Conservation (phyloP, 345 rosid genomes). For the Rhodamnia argentea region DNA sequence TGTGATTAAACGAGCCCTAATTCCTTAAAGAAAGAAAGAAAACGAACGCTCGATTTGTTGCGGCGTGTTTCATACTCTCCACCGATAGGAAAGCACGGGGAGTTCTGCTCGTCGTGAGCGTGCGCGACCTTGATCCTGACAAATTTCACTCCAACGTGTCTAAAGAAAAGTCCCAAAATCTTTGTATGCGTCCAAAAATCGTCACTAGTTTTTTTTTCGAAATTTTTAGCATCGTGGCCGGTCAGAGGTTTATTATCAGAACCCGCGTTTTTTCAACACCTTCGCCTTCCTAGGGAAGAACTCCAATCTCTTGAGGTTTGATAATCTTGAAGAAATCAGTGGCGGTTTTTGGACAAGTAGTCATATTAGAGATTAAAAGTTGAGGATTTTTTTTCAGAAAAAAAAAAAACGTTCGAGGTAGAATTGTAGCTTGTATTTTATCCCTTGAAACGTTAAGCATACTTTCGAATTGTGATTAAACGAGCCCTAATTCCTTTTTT, state of each 20-base stretch:
- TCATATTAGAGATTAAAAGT: background rate
- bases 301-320: background rate
- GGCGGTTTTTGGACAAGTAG: accelerated
- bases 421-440: background rate
- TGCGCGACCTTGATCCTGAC: too few species aligned
- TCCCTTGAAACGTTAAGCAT: background rate
- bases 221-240: too few species aligned
- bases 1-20: background rate
- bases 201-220: background rate
- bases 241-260: background rate
- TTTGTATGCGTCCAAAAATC: too few species aligned
- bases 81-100: too few species aligned
- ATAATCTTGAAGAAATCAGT: background rate
- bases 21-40: background rate
- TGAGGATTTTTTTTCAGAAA: too few species aligned
- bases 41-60: too few species aligned
- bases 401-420: background rate
- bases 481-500: too few species aligned
- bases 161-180: background rate
- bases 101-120: too few species aligned
- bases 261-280: background rate
- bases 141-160: too few species aligned
- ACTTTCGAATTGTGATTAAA: too few species aligned
- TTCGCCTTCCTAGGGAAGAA: background rate
- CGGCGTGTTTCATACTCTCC: too few species aligned